A percentile compares a stretch with the other conserved stretches of the same genome.
Conservation (phyloP, 345 rosid species). For the Cochlearia excelsa region DNA sequence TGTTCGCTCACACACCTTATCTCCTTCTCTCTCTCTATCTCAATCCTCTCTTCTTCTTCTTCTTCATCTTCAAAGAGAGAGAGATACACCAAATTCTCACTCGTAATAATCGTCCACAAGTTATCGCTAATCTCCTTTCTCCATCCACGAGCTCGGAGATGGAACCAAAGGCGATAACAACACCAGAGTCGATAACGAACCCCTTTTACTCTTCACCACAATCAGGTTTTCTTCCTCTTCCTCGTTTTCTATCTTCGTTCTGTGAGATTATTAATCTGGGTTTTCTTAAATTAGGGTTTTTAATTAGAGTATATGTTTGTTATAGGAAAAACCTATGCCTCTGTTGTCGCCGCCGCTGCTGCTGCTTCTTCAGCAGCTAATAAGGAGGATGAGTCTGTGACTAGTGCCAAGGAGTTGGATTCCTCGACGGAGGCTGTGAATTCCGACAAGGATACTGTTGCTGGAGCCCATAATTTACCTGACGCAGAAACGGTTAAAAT, state of each 20-base stretch:
- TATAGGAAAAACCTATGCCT: slow-evolving; percentile 32
- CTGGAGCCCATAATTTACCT: slow-evolving; percentile 15
- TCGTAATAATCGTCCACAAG: slow-evolving; percentile 5
- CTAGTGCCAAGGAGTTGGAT: slow-evolving; percentile 52
- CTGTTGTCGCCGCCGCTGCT: slow-evolving; percentile 38
- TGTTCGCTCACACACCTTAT: slow-evolving; percentile 37
- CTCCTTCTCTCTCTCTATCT: slow-evolving; percentile 8
- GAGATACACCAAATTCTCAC: slow-evolving; percentile 15
- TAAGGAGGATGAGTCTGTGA: slow-evolving; percentile 44
- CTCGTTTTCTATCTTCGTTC: slow-evolving; percentile 6
- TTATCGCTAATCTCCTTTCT: slow-evolving; percentile 14
- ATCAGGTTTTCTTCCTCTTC: slow-evolving; percentile 46
- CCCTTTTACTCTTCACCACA: slow-evolving; percentile 32
- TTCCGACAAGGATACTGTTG: slow-evolving; percentile 18
- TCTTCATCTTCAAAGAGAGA: slow-evolving; percentile 12
- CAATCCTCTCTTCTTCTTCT: slow-evolving; percentile 30
- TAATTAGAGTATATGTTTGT: slow-evolving; percentile 1
- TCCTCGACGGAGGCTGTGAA: slow-evolving; percentile 28
- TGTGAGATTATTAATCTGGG: slow-evolving; percentile 19
- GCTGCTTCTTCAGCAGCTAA: slow-evolving; percentile 8
- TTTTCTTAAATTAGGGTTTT: slow-evolving; percentile 29
- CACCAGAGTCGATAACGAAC: background rate
- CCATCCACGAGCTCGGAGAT: slow-evolving; percentile 27
- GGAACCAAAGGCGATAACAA: slow-evolving; percentile 45
- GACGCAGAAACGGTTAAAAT: slow-evolving; percentile 7